phyloP scores from a whole-genome alignment of 768 basidiomycete genomes.

The Lyophyllum atratum region DNA sequence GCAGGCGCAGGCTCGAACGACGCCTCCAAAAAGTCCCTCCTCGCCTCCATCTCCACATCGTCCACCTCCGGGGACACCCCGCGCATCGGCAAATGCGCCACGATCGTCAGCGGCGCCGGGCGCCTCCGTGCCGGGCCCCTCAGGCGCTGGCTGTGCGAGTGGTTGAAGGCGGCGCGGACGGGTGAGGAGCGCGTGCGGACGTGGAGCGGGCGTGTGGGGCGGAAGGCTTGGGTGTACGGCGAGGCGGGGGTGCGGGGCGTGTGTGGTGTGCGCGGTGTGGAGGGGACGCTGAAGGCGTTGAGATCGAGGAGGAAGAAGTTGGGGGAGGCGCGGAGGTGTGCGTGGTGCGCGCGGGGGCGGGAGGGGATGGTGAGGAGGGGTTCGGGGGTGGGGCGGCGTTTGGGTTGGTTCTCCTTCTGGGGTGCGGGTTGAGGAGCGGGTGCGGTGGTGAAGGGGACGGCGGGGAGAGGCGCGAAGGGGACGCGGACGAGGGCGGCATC shows the following conservation, averaged over 20 bases:
- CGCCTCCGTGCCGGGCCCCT: conserved; percentile 31
- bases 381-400: conserved; percentile 32
- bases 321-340: conserved; percentile 37
- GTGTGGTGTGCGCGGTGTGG: conserved; percentile 10
- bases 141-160: background rate
- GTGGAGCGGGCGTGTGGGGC: background rate
- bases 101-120: conserved; percentile 39
- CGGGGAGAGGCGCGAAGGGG: background rate
- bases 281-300: conserved; percentile 32
- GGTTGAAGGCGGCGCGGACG: conserved; percentile 4
- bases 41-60: conserved; percentile 2
- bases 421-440: conserved; percentile 26
- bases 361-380: conserved; percentile 39
- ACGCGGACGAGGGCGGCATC: conserved; percentile 25
- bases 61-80: conserved; percentile 13
- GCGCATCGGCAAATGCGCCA: conserved; percentile 20
- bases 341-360: conserved; percentile 32
- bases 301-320: conserved; percentile 38
- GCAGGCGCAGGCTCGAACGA: conserved; percentile 37
- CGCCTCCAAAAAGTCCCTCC: conserved; percentile 40
- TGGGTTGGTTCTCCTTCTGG: conserved; percentile 29
- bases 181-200: conserved; percentile 3
- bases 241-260: background rate
- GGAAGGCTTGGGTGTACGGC: background rate
- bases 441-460: background rate